Percentiles rank a stretch among this genome's conserved stretches.
These are phyloP conservation scores for Myxozyma sirexii DNA, from an alignment of 805 yeast species.

Conservation along the genomic window DNA sequence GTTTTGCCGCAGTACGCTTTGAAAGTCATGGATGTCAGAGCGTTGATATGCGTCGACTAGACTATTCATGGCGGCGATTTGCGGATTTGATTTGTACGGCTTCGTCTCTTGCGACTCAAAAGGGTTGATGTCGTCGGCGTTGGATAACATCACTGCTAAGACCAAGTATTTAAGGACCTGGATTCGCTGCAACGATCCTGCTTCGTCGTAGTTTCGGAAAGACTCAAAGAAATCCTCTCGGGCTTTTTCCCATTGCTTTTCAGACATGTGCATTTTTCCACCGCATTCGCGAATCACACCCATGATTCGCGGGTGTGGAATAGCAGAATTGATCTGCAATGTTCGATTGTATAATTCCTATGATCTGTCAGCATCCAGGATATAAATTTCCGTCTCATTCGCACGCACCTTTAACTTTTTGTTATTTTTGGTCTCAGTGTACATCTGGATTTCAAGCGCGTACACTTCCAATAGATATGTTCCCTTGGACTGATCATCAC, in stretches of 20 bases:
- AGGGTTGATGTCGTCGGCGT: slow-evolving; percentile 64
- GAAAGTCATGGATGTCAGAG: slow-evolving; percentile 34
- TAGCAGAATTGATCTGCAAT: slow-evolving; percentile 56
- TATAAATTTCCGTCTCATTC: background rate
- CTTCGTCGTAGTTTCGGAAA: slow-evolving; percentile 63
- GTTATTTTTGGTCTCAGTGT: slow-evolving; percentile 47
- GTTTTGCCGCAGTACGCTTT: slow-evolving; percentile 25
- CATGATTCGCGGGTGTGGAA: slow-evolving; percentile 73
- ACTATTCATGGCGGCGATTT: slow-evolving; percentile 39
- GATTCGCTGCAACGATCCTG: slow-evolving; percentile 64
- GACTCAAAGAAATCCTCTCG: slow-evolving; percentile 57
- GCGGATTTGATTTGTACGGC: slow-evolving; percentile 48
- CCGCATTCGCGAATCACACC: slow-evolving; percentile 80
- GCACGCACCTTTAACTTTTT: slow-evolving; percentile 42
- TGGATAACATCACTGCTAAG: slow-evolving; percentile 58
- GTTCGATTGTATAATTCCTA: slow-evolving; percentile 55
- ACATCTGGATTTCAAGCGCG: slow-evolving; percentile 64
- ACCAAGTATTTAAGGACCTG: slow-evolving; percentile 63
- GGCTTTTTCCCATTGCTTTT: slow-evolving; percentile 61
- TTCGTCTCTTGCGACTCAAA: slow-evolving; percentile 73
- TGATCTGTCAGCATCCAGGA: background rate
- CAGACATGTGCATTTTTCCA: slow-evolving; percentile 65
- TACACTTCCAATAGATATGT: slow-evolving; percentile 58
- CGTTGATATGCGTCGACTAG: slow-evolving; percentile 44
- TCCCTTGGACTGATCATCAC: slow-evolving; percentile 36